A percentile compares a stretch with the other conserved stretches of the same genome.
Conservation (phyloP, 2,329 filamentous ascomycete species). For the Aspergillus ochraceoroseus region DNA sequence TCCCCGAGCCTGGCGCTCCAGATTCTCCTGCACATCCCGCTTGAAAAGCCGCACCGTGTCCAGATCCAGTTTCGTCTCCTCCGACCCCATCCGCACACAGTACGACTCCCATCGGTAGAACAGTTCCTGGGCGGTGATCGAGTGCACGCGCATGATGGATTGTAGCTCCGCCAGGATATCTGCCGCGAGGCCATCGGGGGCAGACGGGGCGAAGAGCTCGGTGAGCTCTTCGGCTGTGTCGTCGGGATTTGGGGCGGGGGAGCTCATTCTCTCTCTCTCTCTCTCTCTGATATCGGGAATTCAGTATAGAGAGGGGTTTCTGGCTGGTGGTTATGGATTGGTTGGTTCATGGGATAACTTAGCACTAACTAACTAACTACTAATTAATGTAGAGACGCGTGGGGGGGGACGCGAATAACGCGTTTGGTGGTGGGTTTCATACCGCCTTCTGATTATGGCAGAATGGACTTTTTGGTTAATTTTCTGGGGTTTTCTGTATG, state of each 20-base stretch:
- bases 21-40: constrained; percentile 73
- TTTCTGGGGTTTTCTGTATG: no score
- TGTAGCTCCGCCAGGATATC: constrained; percentile 77
- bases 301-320: no score
- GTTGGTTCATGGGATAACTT: no score
- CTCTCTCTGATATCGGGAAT: no score
- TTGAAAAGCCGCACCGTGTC: constrained; percentile 73
- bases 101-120: constrained; percentile 99
- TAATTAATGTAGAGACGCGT: no score
- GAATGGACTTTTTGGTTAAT: no score
- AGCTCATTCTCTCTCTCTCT: no score
- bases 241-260: constrained; percentile 41
- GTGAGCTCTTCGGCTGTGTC: constrained; percentile 52
- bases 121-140: constrained; percentile 74
- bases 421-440: no score
- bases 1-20: constrained; percentile 70
- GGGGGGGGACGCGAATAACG: no score
- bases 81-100: constrained; percentile 85
- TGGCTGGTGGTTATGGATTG: no score
- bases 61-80: constrained; percentile 67
- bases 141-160: constrained; percentile 80
- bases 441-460: no score
- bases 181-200: constrained; percentile 58
- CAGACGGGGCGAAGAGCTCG: constrained; percentile 54
- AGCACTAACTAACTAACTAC: no score